These are phyloP conservation scores for Tardiomyces depauwii DNA, from an alignment of 1,139 yeast species.

Conservation along the genomic window DNA sequence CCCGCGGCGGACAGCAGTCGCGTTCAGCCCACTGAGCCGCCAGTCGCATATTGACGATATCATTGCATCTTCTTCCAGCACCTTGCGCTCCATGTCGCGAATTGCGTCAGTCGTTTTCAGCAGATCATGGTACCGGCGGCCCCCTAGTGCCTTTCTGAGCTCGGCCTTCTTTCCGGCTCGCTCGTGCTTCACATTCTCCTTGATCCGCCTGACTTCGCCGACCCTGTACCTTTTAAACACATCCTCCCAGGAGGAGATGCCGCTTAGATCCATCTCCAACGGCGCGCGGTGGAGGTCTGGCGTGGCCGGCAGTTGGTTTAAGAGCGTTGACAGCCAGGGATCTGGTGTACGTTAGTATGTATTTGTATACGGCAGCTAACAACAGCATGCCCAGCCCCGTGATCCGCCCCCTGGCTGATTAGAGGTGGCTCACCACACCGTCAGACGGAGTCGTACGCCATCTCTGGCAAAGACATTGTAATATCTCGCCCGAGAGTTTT, in stretches of 20 bases:
- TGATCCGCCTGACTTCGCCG: conserved; percentile 75
- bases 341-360: no score
- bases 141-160: conserved; percentile 44
- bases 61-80: conserved; percentile 18
- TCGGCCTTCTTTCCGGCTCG: conserved; percentile 41
- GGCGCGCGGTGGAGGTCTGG: no score
- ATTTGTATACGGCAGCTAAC: no score
- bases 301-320: no score
- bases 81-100: conserved; percentile 38
- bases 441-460: no score
- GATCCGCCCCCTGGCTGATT: no score
- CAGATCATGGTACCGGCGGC: conserved; percentile 55
- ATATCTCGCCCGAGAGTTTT: no score
- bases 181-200: conserved; percentile 42
- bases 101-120: conserved; percentile 61
- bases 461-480: no score
- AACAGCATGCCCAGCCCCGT: no score
- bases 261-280: not conserved
- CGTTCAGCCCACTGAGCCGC: not conserved
- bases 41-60: conserved; percentile 3
- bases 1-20: no score
- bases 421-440: no score
- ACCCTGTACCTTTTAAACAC: conserved; percentile 35
- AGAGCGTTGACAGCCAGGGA: no score
- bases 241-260: conserved; percentile 3